phyloP scores from a whole-genome alignment of 1,284 basidiomycete genomes.

The Sporisorium iseilematis-ciliati region DNA sequence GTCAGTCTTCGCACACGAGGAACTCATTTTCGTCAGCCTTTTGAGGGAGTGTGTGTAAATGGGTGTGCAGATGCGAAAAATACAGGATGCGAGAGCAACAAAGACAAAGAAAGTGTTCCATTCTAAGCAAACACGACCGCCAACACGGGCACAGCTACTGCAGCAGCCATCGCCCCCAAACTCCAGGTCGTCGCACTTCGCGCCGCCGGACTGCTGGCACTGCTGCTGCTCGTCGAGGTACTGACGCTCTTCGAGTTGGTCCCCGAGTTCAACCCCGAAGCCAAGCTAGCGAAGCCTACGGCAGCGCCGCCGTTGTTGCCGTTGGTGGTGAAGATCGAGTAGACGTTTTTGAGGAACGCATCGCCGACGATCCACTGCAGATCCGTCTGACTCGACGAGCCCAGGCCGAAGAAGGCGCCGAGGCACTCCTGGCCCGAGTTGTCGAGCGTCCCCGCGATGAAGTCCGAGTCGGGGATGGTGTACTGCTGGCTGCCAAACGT shows the following conservation, averaged over 20 bases:
- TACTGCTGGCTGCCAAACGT: slow-evolving; percentile 59
- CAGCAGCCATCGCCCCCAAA: background rate
- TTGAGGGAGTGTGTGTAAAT: background rate
- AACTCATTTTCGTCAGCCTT: too few relatives aligned
- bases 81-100: too few relatives aligned
- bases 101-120: background rate
- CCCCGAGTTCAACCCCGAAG: slow-evolving; percentile 47
- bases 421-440: slow-evolving; percentile 43
- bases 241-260: slow-evolving; percentile 45
- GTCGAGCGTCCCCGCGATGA: slow-evolving; percentile 42
- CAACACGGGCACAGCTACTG: slow-evolving; percentile 3
- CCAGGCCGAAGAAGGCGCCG: slow-evolving; percentile 61
- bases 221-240: slow-evolving; percentile 8
- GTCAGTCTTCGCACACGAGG: too few relatives aligned
- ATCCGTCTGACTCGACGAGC: slow-evolving; percentile 23
- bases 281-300: slow-evolving; percentile 61
- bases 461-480: slow-evolving; percentile 48
- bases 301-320: slow-evolving; percentile 15
- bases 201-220: slow-evolving; percentile 21
- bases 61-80: too few relatives aligned
- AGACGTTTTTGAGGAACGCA: slow-evolving; percentile 65
- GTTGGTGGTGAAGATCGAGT: slow-evolving; percentile 53
- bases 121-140: slow-evolving; percentile 4
- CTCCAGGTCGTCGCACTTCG: slow-evolving; percentile 1
- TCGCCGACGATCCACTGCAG: slow-evolving; percentile 65